These are phyloP conservation scores for Asterophora lycoperdoides DNA, from an alignment of 768 basidiomycete genomes.

Conservation along the genomic window DNA sequence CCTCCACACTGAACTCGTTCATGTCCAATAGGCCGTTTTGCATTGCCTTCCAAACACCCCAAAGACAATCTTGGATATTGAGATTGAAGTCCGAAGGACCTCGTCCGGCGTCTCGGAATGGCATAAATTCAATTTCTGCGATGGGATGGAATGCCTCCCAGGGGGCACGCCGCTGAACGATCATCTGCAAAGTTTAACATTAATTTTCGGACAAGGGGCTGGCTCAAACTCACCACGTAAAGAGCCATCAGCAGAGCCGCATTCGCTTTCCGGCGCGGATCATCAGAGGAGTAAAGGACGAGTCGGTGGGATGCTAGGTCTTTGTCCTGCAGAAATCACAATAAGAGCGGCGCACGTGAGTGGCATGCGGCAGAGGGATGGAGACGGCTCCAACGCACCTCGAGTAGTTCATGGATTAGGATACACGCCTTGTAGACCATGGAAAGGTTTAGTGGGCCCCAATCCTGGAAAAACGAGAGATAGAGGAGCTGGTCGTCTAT, in stretches of 20 bases:
- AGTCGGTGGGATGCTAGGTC: slow-evolving; percentile 69
- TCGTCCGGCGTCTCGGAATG: slow-evolving; percentile 93
- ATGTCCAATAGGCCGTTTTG: slow-evolving; percentile 92
- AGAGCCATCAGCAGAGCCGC: slow-evolving; percentile 92
- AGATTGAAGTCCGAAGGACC: slow-evolving; percentile 92
- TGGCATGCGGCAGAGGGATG: slow-evolving; percentile 29
- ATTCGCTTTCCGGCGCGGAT: slow-evolving; percentile 86
- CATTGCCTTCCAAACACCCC: slow-evolving; percentile 86
- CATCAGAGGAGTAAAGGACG: slow-evolving; percentile 84
- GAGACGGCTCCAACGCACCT: slow-evolving; percentile 42
- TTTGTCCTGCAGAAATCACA: slow-evolving; percentile 52
- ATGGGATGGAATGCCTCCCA: slow-evolving; percentile 96
- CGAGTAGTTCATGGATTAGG: slow-evolving; percentile 82
- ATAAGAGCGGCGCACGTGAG: slow-evolving; percentile 33
- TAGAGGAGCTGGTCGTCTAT: slow-evolving; percentile 91
- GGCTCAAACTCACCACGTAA: slow-evolving; percentile 67
- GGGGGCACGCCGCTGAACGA: slow-evolving; percentile 83
- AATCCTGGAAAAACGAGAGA: slow-evolving; percentile 92
- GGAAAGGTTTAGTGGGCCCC: slow-evolving; percentile 89
- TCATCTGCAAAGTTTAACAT: slow-evolving; percentile 57
- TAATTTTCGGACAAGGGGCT: not conserved
- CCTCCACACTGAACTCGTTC: slow-evolving; percentile 88
- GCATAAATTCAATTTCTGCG: slow-evolving; percentile 88
- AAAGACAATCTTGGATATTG: slow-evolving; percentile 87
- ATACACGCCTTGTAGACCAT: slow-evolving; percentile 94